phyloP scores from a whole-genome alignment of 2,329 filamentous ascomycete species.

The Pochonia chlamydosporia region DNA sequence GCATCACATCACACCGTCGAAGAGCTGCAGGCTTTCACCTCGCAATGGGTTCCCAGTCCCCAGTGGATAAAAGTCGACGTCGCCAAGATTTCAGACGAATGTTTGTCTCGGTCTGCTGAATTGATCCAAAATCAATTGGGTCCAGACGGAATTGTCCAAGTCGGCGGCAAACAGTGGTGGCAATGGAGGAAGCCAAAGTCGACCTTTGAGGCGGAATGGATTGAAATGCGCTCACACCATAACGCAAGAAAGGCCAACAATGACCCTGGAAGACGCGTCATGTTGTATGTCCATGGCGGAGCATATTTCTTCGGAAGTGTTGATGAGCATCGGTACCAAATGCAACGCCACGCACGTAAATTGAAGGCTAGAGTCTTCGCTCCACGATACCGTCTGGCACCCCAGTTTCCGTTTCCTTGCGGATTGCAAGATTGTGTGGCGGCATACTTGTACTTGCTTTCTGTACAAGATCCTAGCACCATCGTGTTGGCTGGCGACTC shows the following conservation, averaged over 20 bases:
- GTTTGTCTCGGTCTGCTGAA: slow-evolving; percentile 60
- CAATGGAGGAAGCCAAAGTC: slow-evolving; percentile 68
- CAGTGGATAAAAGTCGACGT: slow-evolving; percentile 79
- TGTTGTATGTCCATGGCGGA: slow-evolving; percentile 91
- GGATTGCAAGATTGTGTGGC: slow-evolving; percentile 86
- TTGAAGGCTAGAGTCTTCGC: slow-evolving; percentile 86
- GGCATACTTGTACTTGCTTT: slow-evolving; percentile 77
- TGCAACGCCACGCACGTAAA: slow-evolving; percentile 93
- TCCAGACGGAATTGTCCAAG: slow-evolving; percentile 61
- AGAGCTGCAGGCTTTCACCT: slow-evolving; percentile 85
- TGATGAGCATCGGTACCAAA: slow-evolving; percentile 95
- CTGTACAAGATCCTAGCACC: slow-evolving; percentile 68
- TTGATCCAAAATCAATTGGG: slow-evolving; percentile 71
- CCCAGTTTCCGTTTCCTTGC: slow-evolving; percentile 94
- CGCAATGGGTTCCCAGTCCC: slow-evolving; percentile 85
- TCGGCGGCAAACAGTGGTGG: slow-evolving; percentile 86
- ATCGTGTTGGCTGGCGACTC: slow-evolving; percentile 90
- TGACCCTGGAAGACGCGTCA: slow-evolving; percentile 64
- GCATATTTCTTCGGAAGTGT: slow-evolving; percentile 95
- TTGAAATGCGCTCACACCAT: slow-evolving; percentile 81
- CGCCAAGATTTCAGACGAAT: slow-evolving; percentile 57
- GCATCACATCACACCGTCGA: slow-evolving; percentile 88
- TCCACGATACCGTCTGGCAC: slow-evolving; percentile 78
- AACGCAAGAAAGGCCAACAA: slow-evolving; percentile 59
- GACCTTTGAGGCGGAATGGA: slow-evolving; percentile 80